Percentiles rank a stretch among this genome's conserved stretches.
phyloP scores from a whole-genome alignment of 2,329 filamentous ascomycete genomes.

The Xylaria sp. region DNA sequence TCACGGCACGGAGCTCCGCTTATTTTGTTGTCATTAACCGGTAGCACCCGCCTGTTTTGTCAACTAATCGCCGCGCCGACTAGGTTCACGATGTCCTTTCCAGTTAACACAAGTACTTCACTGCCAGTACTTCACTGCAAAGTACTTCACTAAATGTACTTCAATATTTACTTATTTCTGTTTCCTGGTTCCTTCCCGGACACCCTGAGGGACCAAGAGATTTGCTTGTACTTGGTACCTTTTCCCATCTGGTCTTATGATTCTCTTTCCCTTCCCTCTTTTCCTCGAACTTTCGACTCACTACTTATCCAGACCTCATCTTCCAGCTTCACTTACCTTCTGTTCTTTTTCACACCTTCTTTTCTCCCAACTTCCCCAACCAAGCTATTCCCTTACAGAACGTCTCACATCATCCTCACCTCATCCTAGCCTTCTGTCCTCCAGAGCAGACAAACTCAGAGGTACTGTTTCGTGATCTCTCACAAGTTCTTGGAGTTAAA shows the following conservation, averaged over 20 bases:
- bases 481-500: background rate
- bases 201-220: background rate
- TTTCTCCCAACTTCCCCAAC: background rate
- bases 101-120: background rate
- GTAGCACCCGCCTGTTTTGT: background rate
- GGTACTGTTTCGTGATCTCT: background rate
- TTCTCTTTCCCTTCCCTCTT: background rate
- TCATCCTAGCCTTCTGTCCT: background rate
- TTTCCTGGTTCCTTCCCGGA: background rate
- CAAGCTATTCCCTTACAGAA: background rate
- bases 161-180: too few relatives aligned
- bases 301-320: background rate
- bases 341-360: background rate
- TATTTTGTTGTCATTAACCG: background rate
- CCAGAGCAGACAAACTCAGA: background rate
- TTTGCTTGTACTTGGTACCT: conserved; percentile 10
- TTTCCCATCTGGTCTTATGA: background rate
- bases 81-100: conserved; percentile 24
- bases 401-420: background rate
- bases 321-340: background rate
- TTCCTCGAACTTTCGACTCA: background rate
- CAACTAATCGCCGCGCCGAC: conserved; percentile 18
- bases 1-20: background rate
- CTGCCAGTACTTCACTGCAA: background rate
- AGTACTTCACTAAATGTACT: too few relatives aligned